Evolutionary conservation across 169 alveolate genomes (phyloP).

Genomic region (Cryptosporidium andersoni): DNA sequence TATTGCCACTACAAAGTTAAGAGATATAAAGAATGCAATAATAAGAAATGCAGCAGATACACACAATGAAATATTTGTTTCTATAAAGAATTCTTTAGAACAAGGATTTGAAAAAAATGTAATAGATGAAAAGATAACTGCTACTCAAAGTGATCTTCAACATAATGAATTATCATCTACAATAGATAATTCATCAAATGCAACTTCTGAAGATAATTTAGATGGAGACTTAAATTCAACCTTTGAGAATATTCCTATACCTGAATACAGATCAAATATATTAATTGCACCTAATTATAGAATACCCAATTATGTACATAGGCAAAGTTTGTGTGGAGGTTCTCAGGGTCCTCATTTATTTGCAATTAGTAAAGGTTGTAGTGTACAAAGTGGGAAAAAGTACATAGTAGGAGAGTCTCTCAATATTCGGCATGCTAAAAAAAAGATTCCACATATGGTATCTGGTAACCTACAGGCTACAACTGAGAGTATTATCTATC

Average conservation of each 20-base stretch:
- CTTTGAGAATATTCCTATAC: conserved; percentile 9
- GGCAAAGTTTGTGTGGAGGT: conserved; percentile 46
- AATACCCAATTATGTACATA: conserved; percentile 44
- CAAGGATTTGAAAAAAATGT: background rate
- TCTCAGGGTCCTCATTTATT: conserved; percentile 60
- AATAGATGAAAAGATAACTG: background rate
- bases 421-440: too few species aligned
- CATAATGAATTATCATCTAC: background rate
- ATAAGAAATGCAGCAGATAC: background rate
- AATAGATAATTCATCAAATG: background rate
- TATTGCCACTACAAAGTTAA: conserved; percentile 26
- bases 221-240: conserved; percentile 8
- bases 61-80: background rate
- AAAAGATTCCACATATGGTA: too few species aligned
- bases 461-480: too few species aligned
- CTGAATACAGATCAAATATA: conserved; percentile 44
- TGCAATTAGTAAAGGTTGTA: conserved; percentile 5
- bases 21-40: conserved; percentile 17
- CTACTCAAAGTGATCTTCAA: background rate
- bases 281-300: conserved; percentile 29
- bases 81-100: background rate
- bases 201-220: background rate
- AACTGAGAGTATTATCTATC: background rate
- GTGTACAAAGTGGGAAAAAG: background rate
- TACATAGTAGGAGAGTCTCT: too few species aligned